Base-by-base conservation (phyloP, 1,139 yeast species). In the Diutina neorugosa region DNA sequence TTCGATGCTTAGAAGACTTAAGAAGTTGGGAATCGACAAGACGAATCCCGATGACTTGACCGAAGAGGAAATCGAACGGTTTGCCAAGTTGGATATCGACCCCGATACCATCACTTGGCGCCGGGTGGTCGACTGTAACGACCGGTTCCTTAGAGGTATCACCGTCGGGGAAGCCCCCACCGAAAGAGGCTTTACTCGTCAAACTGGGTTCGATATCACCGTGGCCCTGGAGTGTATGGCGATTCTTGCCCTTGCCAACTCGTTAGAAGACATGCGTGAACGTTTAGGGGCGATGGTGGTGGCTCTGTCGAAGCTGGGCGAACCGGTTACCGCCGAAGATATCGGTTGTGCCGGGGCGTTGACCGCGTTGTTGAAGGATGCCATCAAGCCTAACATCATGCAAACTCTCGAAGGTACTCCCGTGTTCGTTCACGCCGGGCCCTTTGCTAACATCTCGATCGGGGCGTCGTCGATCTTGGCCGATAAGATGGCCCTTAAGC, bases 221-320 rank as follows among this genome's bases (percentile, higher is more conserved):
- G 98, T 93, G 57, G 98, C 98, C 42, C 84, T 95, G 55, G 98
- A 93, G 74, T 86, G 95, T 70, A 93, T 93, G 98, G 98, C 98
- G 46, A 89, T 93, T 57, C 75, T 93, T 61, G 98, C 98, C n/a
- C 78, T 93, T 57, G 79, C 94, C 54, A 84, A 82, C 62, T 82
- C 89, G 53, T 77, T 91, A 62, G 73, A 80, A 58, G 98, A 93
- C 66, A 78, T 93, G 87, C 82, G 98, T 67, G 85, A 82, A 62
- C 81, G 98, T 66, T 80, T 93, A 54, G 98, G 98, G 57, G 79
- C 77, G 59, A 88, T 93, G 79, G 98, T 93, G 52, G 86, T 93
- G 62, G 98, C 94, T 46, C 77, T 93, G 34, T 81, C 90, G 51
- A 81, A 74, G 62, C 65, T 82, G 44, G 97, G 97, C 58, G 95